phyloP scores from a whole-genome alignment of 306 rosid genomes.

The Psophocarpus tetragonolobus region DNA sequence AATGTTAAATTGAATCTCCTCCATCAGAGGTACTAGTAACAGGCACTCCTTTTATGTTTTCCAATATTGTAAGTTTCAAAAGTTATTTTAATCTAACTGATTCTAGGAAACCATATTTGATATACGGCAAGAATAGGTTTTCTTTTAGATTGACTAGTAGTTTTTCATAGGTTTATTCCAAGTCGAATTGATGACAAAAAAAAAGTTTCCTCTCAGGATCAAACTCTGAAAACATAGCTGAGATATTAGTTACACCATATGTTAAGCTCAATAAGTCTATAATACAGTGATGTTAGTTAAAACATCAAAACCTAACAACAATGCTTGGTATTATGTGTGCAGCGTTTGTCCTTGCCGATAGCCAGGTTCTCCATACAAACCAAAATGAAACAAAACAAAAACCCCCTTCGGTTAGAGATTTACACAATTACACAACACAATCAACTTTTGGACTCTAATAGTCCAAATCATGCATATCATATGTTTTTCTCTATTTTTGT shows the following conservation, averaged over 20 bases:
- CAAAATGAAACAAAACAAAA: background rate
- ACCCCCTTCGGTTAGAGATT: background rate
- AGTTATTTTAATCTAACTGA: background rate
- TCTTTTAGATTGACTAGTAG: background rate
- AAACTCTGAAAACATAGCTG: background rate
- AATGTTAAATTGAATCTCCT: background rate
- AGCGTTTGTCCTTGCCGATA: background rate
- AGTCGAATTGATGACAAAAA: background rate
- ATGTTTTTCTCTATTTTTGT: background rate
- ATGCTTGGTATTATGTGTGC: background rate
- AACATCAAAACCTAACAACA: background rate
- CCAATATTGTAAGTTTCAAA: background rate
- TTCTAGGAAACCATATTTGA: background rate
- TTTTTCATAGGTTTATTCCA: background rate
- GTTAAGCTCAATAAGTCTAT: background rate
- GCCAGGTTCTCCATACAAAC: background rate
- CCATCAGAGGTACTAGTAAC: background rate
- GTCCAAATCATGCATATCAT: background rate
- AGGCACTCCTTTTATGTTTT: conserved; percentile 3
- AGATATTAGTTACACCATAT: background rate
- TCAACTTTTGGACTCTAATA: background rate
- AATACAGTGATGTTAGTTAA: background rate
- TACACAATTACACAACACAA: background rate
- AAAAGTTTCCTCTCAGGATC: background rate
- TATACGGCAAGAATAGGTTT: background rate